Base-by-base conservation (phyloP, 495 filamentous ascomycete species). In the Hypoxylon cercidicola region DNA sequence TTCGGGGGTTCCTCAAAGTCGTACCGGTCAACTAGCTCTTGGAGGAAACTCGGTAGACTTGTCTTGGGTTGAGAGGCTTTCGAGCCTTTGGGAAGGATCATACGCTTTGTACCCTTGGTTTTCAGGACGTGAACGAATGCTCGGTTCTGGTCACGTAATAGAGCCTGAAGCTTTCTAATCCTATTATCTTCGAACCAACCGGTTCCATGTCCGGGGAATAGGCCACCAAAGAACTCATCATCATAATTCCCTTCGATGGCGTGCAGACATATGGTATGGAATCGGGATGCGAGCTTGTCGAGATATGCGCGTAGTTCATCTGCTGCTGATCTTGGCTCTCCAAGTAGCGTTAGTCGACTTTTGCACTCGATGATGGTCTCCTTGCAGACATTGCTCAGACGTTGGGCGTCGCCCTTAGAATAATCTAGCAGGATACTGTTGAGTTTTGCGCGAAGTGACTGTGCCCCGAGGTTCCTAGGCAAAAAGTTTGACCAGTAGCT, bases 401-500 rank as follows among this genome's bases (percentile, higher is more conserved):
- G 59, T 4, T 72, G 70, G 7, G 78, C 48, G 7, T 63, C 74
- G 5, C 52, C 60, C 46, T 62, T 54, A 51, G 78, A 71, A 51
- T 75, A 70, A 0, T 56, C 58, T 0, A 71, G 46, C 0, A 81
- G 70, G 9, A 76, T 60, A 19, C 49, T 65, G 47, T 68, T 72
- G 16, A 80, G 68, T 20, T 72, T 73, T n/a, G 59, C 64, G 0
- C 74, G 69, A 5, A 80, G 71, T 15, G 62, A 49, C 9, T 56
- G 64, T 3, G 74, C 60, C 19, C 78, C 78, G 1, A 63, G 53
- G 34, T 72, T 64, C 9, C 52, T 56, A 5, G 71, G 49, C 3
- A 48, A 50, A 5, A 79, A 41, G 16, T 56, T 18, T 4, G 66
- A 66, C 83, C 82, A 85, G 20, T 50, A 50, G 4, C 78, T 74